Conservation (phyloP, 1,139 yeast species). For the Yamadazyma atlantica region DNA sequence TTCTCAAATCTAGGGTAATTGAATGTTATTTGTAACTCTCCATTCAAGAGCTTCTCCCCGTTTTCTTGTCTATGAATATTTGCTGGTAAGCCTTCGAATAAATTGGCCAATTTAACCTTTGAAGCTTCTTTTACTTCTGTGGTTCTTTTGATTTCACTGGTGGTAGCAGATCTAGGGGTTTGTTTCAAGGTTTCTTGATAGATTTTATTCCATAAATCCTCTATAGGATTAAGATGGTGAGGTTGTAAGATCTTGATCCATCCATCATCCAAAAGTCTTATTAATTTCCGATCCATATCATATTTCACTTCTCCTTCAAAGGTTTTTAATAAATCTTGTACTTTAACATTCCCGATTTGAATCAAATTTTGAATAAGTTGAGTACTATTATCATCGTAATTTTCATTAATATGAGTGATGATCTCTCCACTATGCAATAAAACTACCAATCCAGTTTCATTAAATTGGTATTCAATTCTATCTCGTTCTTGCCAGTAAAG, state of each 20-base stretch:
- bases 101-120: constrained; percentile 39
- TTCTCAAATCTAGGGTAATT: constrained; percentile 70
- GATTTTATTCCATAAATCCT: constrained; percentile 57
- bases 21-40: constrained; percentile 56
- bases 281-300: constrained; percentile 36
- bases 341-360: constrained; percentile 63
- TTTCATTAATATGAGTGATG: constrained; percentile 47
- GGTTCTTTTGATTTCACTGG: constrained; percentile 61
- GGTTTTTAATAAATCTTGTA: constrained; percentile 55
- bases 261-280: constrained; percentile 51
- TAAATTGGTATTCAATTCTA: constrained; percentile 53
- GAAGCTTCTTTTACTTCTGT: constrained; percentile 66
- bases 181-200: constrained; percentile 51
- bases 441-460: constrained; percentile 62
- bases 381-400: constrained; percentile 51
- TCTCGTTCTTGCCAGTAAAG: constrained; percentile 50
- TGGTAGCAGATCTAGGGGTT: constrained; percentile 52
- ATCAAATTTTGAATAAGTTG: constrained; percentile 71
- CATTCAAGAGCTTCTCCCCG: constrained; percentile 45
- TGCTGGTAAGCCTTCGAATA: constrained; percentile 32
- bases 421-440: constrained; percentile 80
- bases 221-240: constrained; percentile 46
- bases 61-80: constrained; percentile 26
- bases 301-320: constrained; percentile 27
- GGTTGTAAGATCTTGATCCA: constrained; percentile 49